Evolutionary conservation across 139 green algal genomes (phyloP).

Genomic region (Trebouxia sp.): DNA sequence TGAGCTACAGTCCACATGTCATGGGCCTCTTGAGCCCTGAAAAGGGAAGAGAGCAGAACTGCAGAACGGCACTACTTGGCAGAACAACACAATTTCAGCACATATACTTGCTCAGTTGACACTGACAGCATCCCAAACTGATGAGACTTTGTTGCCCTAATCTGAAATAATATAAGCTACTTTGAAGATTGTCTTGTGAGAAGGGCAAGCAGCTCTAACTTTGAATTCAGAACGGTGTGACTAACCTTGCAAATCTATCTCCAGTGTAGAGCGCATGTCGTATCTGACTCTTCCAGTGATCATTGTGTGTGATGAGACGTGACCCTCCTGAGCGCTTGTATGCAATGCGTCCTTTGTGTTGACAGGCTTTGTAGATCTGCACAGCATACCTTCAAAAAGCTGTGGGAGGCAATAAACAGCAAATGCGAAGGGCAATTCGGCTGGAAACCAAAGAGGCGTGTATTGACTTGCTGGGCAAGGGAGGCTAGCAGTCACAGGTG

Average conservation of each 20-base stretch:
- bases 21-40: constrained; percentile 27
- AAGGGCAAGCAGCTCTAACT: background rate
- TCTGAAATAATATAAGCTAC: background rate
- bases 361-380: constrained; percentile 60
- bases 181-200: background rate
- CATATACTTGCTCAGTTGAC: background rate
- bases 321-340: constrained; percentile 62
- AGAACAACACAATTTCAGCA: constrained; percentile 16
- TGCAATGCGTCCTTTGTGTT: constrained; percentile 54
- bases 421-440: too few species aligned
- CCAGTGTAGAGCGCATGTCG: constrained; percentile 66
- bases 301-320: constrained; percentile 65
- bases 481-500: too few species aligned
- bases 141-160: background rate
- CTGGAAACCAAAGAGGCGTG: background rate
- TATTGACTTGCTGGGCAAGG: too few species aligned
- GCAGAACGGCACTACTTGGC: background rate
- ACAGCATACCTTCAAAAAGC: background rate
- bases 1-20: constrained; percentile 37
- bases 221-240: background rate
- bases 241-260: constrained; percentile 53
- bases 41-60: background rate
- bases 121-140: background rate
- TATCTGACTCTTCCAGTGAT: constrained; percentile 73
- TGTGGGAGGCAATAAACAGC: too few species aligned